Base-by-base conservation (phyloP, 306 rosid genomes). In the Medicago truncatula region DNA sequence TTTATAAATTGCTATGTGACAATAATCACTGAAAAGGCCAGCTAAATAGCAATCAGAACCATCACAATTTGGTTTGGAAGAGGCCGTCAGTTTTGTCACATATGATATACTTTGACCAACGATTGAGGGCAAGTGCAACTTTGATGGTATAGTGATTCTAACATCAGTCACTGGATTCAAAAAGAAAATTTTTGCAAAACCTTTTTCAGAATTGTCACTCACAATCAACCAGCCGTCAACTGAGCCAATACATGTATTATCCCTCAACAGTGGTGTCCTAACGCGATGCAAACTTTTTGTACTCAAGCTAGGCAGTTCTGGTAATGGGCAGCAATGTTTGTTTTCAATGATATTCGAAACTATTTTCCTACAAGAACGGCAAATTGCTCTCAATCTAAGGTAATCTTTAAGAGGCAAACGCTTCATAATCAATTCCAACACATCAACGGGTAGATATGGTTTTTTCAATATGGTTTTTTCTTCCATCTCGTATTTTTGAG, bases 1-100 rank as follows among this genome's bases (percentile, higher is more conserved):
- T 12, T 31, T 53, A 38, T 14, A 71, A 54, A 53, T 17, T 53
- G 76, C 20, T 36, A 71, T 53, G 46, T 71, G 65, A 54, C 20
- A 54, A 47, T 1, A 15, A 38, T 38, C 20, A 54, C 0, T 1
- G 0, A 54, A 11, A 8, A 53, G 52, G 34, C 75, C 18, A 1
- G 7, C 38, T 47, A 54, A 20, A 13, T 7, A 34, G 11, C 75
- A 53, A 70, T 52, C 17, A 16, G 34, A 17, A 9, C 25, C 25
- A 44, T 44, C 49, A 11, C 15, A 11, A 9, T 44, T 44, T 1
- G 76, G 76, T 7, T 9, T 56, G 9, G 76, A 72, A 39, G 67
- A 56, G 3, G 76, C 39, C 38, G 20, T 41, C 21, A 56, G 39
- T 72, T 40, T 71, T 3, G 6, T 50, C 39, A 52, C 9, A 6